phyloP scores from a whole-genome alignment of 306 rosid genomes.

The Aeschynomene evenia region DNA sequence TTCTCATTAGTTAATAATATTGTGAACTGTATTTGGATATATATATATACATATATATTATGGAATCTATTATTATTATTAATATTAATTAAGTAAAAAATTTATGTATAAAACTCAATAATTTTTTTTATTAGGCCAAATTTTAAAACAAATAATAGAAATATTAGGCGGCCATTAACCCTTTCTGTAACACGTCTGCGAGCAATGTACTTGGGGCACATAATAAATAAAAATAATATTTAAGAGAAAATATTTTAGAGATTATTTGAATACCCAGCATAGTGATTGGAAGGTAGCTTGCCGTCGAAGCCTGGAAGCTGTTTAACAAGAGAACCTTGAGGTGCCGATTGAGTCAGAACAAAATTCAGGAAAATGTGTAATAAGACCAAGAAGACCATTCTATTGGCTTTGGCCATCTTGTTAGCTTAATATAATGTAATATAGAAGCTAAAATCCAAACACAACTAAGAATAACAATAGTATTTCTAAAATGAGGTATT shows the following conservation, averaged over 20 bases:
- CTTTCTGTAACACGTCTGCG: no score
- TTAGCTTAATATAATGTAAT: background rate
- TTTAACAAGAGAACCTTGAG: background rate
- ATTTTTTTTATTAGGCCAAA: no score
- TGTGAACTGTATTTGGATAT: no score
- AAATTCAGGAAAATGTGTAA: background rate
- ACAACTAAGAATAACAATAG: background rate
- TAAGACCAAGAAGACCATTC: background rate
- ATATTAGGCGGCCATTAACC: no score
- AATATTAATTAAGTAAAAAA: no score
- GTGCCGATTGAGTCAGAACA: conserved; percentile 24
- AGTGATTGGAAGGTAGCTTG: conserved; percentile 1
- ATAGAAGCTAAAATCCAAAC: background rate
- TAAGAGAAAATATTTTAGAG: background rate
- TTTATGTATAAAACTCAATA: no score
- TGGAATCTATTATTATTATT: no score
- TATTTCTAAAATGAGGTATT: background rate
- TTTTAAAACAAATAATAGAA: no score
- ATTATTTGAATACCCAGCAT: conserved; percentile 44
- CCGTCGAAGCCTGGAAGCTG: background rate
- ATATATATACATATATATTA: no score
- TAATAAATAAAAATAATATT: background rate
- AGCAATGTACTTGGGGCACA: no score
- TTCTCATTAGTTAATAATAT: no score
- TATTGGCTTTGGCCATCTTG: background rate